A percentile compares a stretch with the other conserved stretches of the same genome.
These are phyloP conservation scores for Stylosanthes scabra DNA, from an alignment of 331 rosid species.

Conservation along the genomic window DNA sequence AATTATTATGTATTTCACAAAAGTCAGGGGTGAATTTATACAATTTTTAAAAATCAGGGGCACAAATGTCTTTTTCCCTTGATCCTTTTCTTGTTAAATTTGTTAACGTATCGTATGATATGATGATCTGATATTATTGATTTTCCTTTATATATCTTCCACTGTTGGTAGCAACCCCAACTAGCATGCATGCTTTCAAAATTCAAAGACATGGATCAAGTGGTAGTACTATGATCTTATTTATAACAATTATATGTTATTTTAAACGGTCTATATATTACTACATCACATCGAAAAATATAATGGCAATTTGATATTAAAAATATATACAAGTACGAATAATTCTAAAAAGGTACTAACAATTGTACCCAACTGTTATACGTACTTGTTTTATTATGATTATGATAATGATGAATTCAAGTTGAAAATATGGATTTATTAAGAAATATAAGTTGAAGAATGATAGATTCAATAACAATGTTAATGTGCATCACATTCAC, in stretches of 20 bases:
- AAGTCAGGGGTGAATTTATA: too few relatives aligned
- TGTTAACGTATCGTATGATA: too few relatives aligned
- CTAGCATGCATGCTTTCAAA: neutral
- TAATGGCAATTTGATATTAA: neutral
- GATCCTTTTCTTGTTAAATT: too few relatives aligned
- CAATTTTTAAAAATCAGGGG: too few relatives aligned
- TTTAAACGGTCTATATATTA: neutral
- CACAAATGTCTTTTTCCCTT: too few relatives aligned
- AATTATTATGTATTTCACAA: too few relatives aligned
- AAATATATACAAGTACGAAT: neutral
- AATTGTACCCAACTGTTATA: neutral
- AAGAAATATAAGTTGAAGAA: constrained; percentile 7
- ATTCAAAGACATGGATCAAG: neutral
- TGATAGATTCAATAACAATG: too few relatives aligned
- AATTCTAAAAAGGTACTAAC: constrained; percentile 5
- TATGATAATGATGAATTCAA: neutral
- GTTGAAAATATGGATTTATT: neutral
- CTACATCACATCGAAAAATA: neutral
- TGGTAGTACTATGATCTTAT: neutral
- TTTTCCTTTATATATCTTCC: too few relatives aligned
- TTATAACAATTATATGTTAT: too few relatives aligned
- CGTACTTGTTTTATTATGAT: neutral
- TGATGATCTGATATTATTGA: too few relatives aligned
- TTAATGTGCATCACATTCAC: constrained; percentile 1
- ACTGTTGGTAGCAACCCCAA: too few relatives aligned